Conservation (phyloP, 2,329 filamentous ascomycete species). For the Exophiala spinifera region DNA sequence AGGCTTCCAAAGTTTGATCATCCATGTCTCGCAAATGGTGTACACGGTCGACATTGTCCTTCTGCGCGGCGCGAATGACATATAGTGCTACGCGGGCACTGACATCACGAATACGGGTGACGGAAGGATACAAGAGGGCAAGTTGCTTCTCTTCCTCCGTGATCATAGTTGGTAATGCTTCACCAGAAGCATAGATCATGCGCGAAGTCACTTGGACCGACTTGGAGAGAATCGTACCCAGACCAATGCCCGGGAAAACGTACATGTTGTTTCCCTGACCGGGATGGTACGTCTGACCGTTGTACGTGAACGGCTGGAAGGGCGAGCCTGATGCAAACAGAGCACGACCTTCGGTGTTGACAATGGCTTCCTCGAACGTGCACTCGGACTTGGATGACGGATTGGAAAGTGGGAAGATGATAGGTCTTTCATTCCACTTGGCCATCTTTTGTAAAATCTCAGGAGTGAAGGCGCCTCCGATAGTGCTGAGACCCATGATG, state of each 20-base stretch:
- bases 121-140: conserved; percentile 85
- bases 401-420: conserved; percentile 96
- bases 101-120: conserved; percentile 88
- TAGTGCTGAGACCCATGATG: conserved; percentile 89
- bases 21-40: conserved; percentile 42
- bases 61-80: conserved; percentile 87
- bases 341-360: conserved; percentile 83
- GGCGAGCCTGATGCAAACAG: conserved; percentile 95
- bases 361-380: conserved; percentile 89
- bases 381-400: conserved; percentile 96
- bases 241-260: conserved; percentile 93
- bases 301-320: conserved; percentile 70
- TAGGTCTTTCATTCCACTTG: conserved; percentile 69
- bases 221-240: conserved; percentile 90
- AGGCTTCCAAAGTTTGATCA: conserved; percentile 44
- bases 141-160: conserved; percentile 76
- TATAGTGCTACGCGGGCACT: conserved; percentile 81
- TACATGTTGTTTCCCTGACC: conserved; percentile 83
- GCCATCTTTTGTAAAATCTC: conserved; percentile 67
- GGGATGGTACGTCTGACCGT: conserved; percentile 67
- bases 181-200: conserved; percentile 95
- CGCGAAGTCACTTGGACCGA: conserved; percentile 80
- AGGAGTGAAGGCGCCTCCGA: conserved; percentile 90
- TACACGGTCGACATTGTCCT: conserved; percentile 65
- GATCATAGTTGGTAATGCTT: conserved; percentile 73